Conservation (phyloP, 805 yeast species). For the Nakazawaea ishiwadae region DNA sequence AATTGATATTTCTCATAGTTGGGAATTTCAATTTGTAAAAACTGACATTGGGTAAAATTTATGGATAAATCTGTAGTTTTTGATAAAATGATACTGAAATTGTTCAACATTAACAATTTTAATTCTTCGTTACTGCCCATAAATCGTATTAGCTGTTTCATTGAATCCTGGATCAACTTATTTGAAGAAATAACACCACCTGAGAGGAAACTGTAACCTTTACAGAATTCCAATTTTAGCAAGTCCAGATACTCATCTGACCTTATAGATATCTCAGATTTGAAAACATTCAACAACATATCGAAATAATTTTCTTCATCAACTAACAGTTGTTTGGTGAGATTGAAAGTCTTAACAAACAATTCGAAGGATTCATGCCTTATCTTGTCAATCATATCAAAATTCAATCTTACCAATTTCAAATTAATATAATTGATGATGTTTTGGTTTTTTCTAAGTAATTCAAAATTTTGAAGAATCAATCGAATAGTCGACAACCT, state of each 20-base stretch:
- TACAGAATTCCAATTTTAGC: constrained; percentile 41
- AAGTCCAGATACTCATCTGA: constrained; percentile 8
- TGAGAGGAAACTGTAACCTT: constrained; percentile 46
- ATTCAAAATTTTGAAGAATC: constrained; percentile 24
- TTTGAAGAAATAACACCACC: constrained; percentile 39
- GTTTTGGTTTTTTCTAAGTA: constrained; percentile 12
- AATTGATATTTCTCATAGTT: neutral
- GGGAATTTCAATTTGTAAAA: neutral
- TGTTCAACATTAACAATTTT: too few species aligned
- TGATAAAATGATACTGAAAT: constrained; percentile 25
- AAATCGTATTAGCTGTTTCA: constrained; percentile 31
- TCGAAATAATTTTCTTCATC: constrained; percentile 23
- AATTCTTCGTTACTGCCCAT: too few species aligned
- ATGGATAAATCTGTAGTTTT: constrained; percentile 13
- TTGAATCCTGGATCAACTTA: constrained; percentile 32
- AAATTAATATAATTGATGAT: constrained; percentile 19
- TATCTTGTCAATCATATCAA: constrained; percentile 59
- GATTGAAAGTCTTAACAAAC: constrained; percentile 19
- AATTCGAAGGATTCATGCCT: constrained; percentile 37
- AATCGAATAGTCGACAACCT: constrained; percentile 46
- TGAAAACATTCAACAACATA: constrained; percentile 21
- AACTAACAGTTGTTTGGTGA: neutral
- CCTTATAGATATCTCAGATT: constrained; percentile 13
- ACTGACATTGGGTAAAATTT: neutral
- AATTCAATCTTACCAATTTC: constrained; percentile 49